phyloP scores from a whole-genome alignment of 805 yeast genomes.

The Candida suzukii region DNA sequence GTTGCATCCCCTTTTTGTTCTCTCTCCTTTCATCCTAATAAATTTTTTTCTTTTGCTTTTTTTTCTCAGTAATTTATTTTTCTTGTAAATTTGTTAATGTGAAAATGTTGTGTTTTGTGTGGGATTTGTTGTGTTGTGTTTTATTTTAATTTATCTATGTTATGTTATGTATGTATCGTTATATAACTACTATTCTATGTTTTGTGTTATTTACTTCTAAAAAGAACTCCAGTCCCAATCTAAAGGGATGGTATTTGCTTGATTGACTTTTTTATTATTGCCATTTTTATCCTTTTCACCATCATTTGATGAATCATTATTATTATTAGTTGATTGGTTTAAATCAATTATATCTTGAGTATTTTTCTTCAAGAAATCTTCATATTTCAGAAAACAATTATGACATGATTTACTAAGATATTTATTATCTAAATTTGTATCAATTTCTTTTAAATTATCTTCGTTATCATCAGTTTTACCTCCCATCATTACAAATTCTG shows the following conservation, averaged over 20 bases:
- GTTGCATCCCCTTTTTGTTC: too few species aligned
- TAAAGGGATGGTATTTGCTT: constrained; percentile 17
- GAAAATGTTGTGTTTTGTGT: too few species aligned
- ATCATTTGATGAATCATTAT: background rate
- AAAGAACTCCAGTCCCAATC: constrained; percentile 36
- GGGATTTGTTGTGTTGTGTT: too few species aligned
- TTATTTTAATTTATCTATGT: too few species aligned
- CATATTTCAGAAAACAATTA: constrained; percentile 26
- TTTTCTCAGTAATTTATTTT: too few species aligned
- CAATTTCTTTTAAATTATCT: constrained; percentile 39
- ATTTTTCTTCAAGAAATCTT: constrained; percentile 23
- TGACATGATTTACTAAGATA: constrained; percentile 28
- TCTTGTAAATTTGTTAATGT: too few species aligned
- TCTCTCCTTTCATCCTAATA: too few species aligned
- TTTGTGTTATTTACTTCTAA: constrained; percentile 4
- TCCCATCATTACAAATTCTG: constrained; percentile 28
- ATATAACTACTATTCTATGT: too few species aligned
- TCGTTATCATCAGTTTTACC: constrained; percentile 30
- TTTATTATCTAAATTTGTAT: constrained; percentile 2
- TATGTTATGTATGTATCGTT: too few species aligned
- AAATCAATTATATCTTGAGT: constrained; percentile 5
- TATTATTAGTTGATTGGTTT: background rate
- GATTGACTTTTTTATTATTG: background rate
- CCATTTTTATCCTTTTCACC: background rate
- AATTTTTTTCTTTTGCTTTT: too few species aligned